A percentile compares a stretch with the other conserved stretches of the same genome.
Conservation (phyloP, 2,329 filamentous ascomycete genomes). For the Dactylellina leptospora region DNA sequence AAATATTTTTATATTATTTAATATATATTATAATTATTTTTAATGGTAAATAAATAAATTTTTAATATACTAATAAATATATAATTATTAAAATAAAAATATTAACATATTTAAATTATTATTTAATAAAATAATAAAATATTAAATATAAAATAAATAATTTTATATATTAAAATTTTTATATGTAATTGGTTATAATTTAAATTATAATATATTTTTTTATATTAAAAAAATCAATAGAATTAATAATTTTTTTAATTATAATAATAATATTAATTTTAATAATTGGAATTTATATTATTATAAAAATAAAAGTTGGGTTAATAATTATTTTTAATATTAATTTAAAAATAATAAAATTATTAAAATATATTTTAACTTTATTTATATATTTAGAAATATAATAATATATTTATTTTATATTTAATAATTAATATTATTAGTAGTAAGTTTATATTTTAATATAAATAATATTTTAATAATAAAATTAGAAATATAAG, state of each 20-base stretch:
- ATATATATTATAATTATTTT: not conserved
- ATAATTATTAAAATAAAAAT: too few relatives aligned
- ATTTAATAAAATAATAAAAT: too few relatives aligned
- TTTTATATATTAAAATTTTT: too few relatives aligned
- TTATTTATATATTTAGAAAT: not conserved
- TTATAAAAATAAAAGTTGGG: not conserved
- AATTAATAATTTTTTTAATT: not conserved
- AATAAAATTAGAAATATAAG: not conserved
- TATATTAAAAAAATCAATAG: not conserved
- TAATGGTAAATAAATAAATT: not conserved
- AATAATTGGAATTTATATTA: not conserved
- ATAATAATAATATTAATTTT: not conserved
- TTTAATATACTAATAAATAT: not conserved
- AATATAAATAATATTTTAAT: not conserved
- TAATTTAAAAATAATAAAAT: not conserved
- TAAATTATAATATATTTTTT: not conserved
- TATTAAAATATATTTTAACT: not conserved
- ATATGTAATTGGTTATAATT: too few relatives aligned
- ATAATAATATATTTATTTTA: not conserved
- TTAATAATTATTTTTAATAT: not conserved
- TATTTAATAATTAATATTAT: not conserved
- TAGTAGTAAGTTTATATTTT: not conserved
- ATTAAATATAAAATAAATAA: too few relatives aligned
- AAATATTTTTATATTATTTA: not conserved
- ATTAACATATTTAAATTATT: too few relatives aligned